A percentile compares a stretch with the other conserved stretches of the same genome.
Conservation (phyloP, 2,329 filamentous ascomycete species). For the Alternaria postmessia region DNA sequence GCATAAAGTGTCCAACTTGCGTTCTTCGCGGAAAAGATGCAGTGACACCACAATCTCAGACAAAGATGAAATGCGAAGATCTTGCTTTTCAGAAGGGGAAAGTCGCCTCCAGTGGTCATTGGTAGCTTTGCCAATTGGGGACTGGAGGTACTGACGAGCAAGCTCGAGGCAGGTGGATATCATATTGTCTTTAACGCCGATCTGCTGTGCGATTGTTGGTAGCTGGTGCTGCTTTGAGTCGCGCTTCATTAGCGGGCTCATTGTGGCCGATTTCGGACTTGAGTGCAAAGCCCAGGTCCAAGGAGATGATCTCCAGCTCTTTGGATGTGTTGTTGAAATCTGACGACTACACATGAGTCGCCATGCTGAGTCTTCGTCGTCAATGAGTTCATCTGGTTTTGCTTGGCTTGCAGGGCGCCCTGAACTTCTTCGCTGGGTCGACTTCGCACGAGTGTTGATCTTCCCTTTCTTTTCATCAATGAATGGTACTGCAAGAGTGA, state of each 20-base stretch:
- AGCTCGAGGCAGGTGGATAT: conserved; percentile 40
- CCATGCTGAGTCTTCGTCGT: conserved; percentile 44
- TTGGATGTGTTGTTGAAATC: conserved; percentile 31
- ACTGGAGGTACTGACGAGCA: conserved; percentile 47
- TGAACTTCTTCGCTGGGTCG: conserved; percentile 33
- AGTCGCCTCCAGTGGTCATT: conserved; percentile 65
- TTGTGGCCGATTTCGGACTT: conserved; percentile 30
- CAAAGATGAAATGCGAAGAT: conserved; percentile 63
- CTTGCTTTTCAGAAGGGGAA: conserved; percentile 51
- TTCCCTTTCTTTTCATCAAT: conserved; percentile 42
- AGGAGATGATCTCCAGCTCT: conserved; percentile 42
- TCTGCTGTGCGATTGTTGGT: conserved; percentile 34
- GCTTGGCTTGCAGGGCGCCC: conserved; percentile 35
- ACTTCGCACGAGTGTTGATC: conserved; percentile 25
- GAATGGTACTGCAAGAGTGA: conserved; percentile 50
- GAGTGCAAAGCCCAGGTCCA: conserved; percentile 48
- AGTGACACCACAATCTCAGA: conserved; percentile 75
- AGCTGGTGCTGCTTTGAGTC: conserved; percentile 20
- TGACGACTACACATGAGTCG: conserved; percentile 46
- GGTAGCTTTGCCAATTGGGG: conserved; percentile 45
- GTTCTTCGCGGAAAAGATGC: conserved; percentile 88
- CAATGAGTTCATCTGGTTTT: conserved; percentile 31
- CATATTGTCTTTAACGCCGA: conserved; percentile 38
- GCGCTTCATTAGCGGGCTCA: conserved; percentile 35
- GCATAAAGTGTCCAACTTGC: conserved; percentile 75